Conservation (phyloP, 2,329 filamentous ascomycete species). For the Aspergillus sergii region DNA sequence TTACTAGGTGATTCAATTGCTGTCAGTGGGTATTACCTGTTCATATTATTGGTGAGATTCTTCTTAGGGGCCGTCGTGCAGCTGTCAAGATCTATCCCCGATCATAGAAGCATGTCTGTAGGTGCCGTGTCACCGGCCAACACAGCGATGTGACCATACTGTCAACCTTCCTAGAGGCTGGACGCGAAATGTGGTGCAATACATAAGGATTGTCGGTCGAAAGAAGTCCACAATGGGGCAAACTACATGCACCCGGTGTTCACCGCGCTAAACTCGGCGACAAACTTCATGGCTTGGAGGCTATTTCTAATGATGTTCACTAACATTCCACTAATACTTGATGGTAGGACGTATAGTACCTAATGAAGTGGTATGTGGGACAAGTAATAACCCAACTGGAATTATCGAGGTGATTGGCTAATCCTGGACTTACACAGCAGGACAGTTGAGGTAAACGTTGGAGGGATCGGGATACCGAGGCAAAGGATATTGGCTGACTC, state of each 20-base stretch:
- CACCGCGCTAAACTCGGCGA: slow-evolving; percentile 1
- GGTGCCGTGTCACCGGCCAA: background rate
- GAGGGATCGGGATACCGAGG: background rate
- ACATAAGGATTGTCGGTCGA: slow-evolving; percentile 8
- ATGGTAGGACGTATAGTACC: background rate
- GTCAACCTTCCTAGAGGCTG: background rate
- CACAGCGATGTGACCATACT: background rate
- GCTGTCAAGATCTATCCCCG: background rate
- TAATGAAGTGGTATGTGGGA: background rate
- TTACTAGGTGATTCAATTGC: background rate
- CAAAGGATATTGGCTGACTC: background rate
- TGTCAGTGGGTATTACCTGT: background rate
- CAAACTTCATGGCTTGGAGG: background rate
- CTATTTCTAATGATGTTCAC: background rate
- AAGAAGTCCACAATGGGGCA: slow-evolving; percentile 6
- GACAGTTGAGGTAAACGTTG: background rate
- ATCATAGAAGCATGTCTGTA: slow-evolving; percentile 1
- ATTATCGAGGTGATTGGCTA: background rate
- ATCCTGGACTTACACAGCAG: background rate
- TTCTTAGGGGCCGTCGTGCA: background rate
- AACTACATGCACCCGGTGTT: background rate
- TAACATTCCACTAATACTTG: background rate
- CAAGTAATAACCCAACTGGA: background rate
- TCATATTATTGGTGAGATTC: background rate
- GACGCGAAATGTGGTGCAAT: slow-evolving; percentile 1